Base-by-base conservation (phyloP, 768 basidiomycete species). In the Boletus insuetus region DNA sequence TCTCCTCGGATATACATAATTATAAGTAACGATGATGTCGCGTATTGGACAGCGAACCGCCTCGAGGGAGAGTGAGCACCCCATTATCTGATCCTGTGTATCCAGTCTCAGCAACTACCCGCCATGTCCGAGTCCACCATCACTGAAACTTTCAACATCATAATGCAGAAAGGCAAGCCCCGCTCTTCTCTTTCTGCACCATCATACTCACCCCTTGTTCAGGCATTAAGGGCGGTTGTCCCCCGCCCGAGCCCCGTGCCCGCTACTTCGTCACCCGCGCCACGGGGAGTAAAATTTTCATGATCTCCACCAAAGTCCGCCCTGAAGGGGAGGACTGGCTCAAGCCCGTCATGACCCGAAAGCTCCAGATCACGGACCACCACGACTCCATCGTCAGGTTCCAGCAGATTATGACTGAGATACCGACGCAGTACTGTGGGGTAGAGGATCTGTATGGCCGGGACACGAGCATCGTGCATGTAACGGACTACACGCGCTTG, bases 401-500 rank as follows among this genome's bases (percentile, higher is more conserved):
- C 32, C 73, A 85, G 47, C 46, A 24, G 4, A 85, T 90, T 67
- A 71, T 91, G 83, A 84, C 64, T 46, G 62, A 1, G 82, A 83
- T 19, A 34, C 62, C 58, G 11, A 29, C 35, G 14, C 64, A 65
- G 31, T 64, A 59, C 47, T 79, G 80, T 0, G 84, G 84, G 2
- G 82, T 79, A 51, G 74, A 86, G 67, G 88, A 91, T 64, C 84
- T 89, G 56, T 91, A 91, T 60, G 84, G 83, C 1, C 57, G 82
- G 35, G 35, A 37, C 16, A 37, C 35, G 35, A 37, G 35, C 35
- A 16, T 37, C 35, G 35, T 17, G 58, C 87, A 81, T 74, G 76
- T 73, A 7, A 81, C 53, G 29, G 37, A 51, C 13, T 34, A 34
- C 14, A 34, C n/a, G 11, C 22, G 24, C 4, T 4, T 14, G 43